Evolutionary conservation across 1,139 yeast genomes (phyloP).

Genomic region (Kodamaea sp.): DNA sequence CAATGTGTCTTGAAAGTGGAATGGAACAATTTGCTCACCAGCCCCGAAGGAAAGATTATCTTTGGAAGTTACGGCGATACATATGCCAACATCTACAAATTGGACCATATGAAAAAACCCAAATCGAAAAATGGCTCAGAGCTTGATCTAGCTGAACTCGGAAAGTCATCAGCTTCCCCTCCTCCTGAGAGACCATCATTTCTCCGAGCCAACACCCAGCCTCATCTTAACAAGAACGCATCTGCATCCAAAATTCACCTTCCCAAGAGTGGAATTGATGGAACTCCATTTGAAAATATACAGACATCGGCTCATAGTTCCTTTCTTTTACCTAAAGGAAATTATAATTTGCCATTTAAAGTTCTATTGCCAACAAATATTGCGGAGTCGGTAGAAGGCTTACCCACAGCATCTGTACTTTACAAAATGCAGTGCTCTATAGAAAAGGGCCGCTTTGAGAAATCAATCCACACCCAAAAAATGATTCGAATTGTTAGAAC

Average conservation of each 20-base stretch:
- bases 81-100: slow-evolving; percentile 20
- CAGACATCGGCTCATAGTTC: slow-evolving; percentile 27
- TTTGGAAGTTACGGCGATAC: slow-evolving; percentile 47
- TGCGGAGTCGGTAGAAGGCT: slow-evolving; percentile 70
- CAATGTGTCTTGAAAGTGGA: slow-evolving; percentile 50
- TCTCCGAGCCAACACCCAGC: slow-evolving; percentile 21
- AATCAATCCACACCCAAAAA: slow-evolving; percentile 35
- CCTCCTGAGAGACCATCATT: slow-evolving; percentile 17
- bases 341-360: slow-evolving; percentile 65
- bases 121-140: slow-evolving; percentile 8
- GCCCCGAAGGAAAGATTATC: slow-evolving; percentile 44
- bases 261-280: slow-evolving; percentile 45
- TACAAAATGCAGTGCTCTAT: slow-evolving; percentile 56
- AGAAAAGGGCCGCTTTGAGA: slow-evolving; percentile 55
- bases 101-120: slow-evolving; percentile 11
- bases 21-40: slow-evolving; percentile 61
- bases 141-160: slow-evolving; percentile 3
- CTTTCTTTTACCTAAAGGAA: slow-evolving; percentile 62
- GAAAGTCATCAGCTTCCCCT: slow-evolving; percentile 1
- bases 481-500: slow-evolving; percentile 48
- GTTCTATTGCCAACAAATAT: slow-evolving; percentile 57
- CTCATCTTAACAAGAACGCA: slow-evolving; percentile 9
- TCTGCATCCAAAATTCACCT: slow-evolving; percentile 15
- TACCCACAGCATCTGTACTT: slow-evolving; percentile 53
- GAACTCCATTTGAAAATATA: slow-evolving; percentile 41